phyloP scores from a whole-genome alignment of 2,329 filamentous ascomycete genomes.

The Penicillium sp. region DNA sequence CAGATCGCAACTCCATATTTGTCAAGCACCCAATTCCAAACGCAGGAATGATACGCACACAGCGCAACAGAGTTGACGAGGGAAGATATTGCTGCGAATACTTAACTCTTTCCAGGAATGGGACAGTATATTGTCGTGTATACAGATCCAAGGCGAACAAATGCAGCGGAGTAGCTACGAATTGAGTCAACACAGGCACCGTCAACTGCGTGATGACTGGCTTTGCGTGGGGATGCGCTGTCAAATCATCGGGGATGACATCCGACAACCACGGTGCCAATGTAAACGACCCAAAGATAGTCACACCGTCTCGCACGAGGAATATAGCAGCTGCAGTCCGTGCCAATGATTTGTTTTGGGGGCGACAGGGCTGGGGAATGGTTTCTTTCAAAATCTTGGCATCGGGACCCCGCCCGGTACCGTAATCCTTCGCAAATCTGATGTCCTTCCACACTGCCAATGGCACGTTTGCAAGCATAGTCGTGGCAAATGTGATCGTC shows the following conservation, averaged over 20 bases:
- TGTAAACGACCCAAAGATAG: constrained; percentile 62
- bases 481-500: constrained; percentile 63
- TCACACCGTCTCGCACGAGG: constrained; percentile 74
- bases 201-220: constrained; percentile 62
- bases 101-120: constrained; percentile 56
- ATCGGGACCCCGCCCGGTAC: constrained; percentile 50
- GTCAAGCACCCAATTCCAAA: constrained; percentile 84
- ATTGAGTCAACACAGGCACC: constrained; percentile 72
- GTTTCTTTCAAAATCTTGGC: constrained; percentile 61
- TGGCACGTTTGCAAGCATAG: constrained; percentile 33
- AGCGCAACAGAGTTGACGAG: constrained; percentile 66
- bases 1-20: constrained; percentile 53
- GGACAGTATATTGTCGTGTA: constrained; percentile 49
- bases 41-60: constrained; percentile 79
- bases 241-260: constrained; percentile 24
- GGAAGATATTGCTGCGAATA: constrained; percentile 67
- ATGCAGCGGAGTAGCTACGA: constrained; percentile 78
- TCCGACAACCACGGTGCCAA: constrained; percentile 25
- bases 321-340: constrained; percentile 56
- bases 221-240: constrained; percentile 23
- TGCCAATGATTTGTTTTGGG: constrained; percentile 15
- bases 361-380: background rate
- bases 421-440: constrained; percentile 65
- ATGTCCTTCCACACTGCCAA: constrained; percentile 34
- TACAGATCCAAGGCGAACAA: constrained; percentile 83